Conservation (phyloP, 2,329 filamentous ascomycete genomes). For the Fusarium incarnatum region DNA sequence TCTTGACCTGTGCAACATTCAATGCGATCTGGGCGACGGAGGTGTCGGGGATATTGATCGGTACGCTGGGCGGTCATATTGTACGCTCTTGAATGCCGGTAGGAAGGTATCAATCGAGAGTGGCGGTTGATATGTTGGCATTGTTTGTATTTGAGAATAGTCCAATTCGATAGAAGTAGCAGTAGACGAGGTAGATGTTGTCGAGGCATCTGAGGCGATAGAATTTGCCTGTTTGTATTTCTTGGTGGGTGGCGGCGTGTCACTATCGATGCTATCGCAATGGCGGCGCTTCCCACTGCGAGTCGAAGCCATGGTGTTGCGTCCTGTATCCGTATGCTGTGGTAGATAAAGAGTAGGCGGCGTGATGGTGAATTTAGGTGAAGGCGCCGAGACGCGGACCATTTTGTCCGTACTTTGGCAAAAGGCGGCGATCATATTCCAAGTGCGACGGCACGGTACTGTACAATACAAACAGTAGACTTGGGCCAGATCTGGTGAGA, state of each 20-base stretch:
- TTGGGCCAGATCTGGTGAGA: constrained; percentile 2
- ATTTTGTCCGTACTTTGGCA: constrained; percentile 27
- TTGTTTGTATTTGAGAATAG: constrained; percentile 16
- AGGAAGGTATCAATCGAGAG: constrained; percentile 35
- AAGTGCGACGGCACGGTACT: neutral
- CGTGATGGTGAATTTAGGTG: constrained; percentile 23
- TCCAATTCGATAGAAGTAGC: constrained; percentile 33
- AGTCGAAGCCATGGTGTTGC: constrained; percentile 30
- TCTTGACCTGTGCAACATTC: constrained; percentile 6
- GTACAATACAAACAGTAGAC: neutral
- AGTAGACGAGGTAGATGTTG: constrained; percentile 32
- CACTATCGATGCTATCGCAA: constrained; percentile 34
- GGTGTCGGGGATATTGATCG: constrained; percentile 45
- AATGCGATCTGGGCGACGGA: constrained; percentile 43
- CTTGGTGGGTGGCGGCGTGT: constrained; percentile 42
- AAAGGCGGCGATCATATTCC: constrained; percentile 28
- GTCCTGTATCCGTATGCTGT: constrained; percentile 17
- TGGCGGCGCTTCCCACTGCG: constrained; percentile 42
- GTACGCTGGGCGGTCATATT: constrained; percentile 37
- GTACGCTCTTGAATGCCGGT: constrained; percentile 41
- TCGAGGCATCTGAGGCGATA: constrained; percentile 40
- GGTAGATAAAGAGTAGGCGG: constrained; percentile 21
- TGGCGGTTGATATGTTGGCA: constrained; percentile 16
- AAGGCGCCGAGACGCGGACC: constrained; percentile 20
- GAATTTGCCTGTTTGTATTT: constrained; percentile 45